A percentile compares a stretch with the other conserved stretches of the same genome.
Conservation (phyloP, 768 basidiomycete species). For the Leccinellum luteum region DNA sequence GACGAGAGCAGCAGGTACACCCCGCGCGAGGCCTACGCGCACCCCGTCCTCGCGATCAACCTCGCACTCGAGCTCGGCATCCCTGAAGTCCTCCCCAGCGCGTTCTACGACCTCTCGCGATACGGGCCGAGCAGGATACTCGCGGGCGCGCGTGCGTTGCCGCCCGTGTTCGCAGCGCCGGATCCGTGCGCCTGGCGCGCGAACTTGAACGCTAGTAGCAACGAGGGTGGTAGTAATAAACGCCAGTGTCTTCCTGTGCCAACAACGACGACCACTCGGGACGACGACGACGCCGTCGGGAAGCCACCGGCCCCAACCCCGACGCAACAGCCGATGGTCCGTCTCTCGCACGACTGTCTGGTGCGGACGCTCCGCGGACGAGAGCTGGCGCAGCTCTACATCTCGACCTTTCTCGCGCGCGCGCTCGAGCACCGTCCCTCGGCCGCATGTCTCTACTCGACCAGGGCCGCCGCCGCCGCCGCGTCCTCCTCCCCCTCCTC, state of each 20-base stretch:
- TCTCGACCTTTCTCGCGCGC: constrained; percentile 56
- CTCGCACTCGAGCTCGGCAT: constrained; percentile 65
- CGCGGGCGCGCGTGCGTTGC: constrained; percentile 42
- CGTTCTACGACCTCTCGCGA: constrained; percentile 71
- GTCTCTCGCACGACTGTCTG: constrained; percentile 41
- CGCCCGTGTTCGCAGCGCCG: constrained; percentile 28
- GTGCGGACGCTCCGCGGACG: constrained; percentile 56
- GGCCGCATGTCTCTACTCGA: constrained; percentile 44
- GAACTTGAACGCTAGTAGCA: no score
- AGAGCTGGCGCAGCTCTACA: constrained; percentile 59
- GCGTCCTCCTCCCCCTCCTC: background rate
- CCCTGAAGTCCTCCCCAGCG: constrained; percentile 58
- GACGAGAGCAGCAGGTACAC: constrained; percentile 50
- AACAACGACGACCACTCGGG: background rate
- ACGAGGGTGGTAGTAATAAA: background rate
- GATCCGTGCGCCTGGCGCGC: constrained; percentile 14
- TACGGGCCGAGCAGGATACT: constrained; percentile 72
- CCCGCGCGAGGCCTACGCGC: constrained; percentile 57
- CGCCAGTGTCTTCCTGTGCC: background rate
- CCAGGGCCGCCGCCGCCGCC: constrained; percentile 16
- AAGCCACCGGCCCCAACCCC: background rate
- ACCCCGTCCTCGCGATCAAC: constrained; percentile 69
- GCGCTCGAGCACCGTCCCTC: constrained; percentile 53
- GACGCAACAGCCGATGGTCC: constrained; percentile 11
- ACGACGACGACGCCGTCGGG: no score